A percentile compares a stretch with the other conserved stretches of the same genome.
phyloP scores from a whole-genome alignment of 208 protist genomes.

The Crithidia bombi region DNA sequence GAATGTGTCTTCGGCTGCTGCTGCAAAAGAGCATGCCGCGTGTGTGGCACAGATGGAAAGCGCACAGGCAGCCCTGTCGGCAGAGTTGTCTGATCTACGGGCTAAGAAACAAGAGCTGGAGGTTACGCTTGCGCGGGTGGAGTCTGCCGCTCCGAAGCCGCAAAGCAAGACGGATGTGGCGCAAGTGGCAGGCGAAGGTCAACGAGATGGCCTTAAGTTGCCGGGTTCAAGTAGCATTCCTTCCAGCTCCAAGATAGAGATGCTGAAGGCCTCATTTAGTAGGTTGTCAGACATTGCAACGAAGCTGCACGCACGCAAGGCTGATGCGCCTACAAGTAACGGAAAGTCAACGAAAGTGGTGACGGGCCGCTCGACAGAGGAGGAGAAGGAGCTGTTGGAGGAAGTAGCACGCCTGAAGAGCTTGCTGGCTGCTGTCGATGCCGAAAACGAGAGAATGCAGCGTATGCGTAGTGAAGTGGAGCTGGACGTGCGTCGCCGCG shows the following conservation, averaged over 20 bases:
- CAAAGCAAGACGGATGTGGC: not conserved
- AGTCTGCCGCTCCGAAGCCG: not conserved
- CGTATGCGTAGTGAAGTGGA: constrained; percentile 4
- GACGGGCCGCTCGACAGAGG: too few species aligned
- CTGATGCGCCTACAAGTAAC: not conserved
- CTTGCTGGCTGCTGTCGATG: not conserved
- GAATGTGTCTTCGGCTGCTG: too few species aligned
- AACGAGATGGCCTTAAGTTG: too few species aligned
- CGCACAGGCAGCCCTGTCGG: too few species aligned
- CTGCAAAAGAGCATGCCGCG: too few species aligned
- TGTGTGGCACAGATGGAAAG: constrained; percentile 13
- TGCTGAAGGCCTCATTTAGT: constrained; percentile 2
- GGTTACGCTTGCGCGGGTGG: not conserved
- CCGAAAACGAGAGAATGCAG: not conserved
- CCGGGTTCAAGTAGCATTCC: too few species aligned
- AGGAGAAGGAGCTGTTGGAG: not conserved
- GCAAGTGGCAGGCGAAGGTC: constrained; percentile 3
- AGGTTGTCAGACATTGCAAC: not conserved
- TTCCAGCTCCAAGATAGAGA: not conserved
- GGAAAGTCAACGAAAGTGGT: not conserved
- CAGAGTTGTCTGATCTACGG: not conserved
- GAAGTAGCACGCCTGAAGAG: constrained; percentile 3
- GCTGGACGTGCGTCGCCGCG: constrained; percentile 11
- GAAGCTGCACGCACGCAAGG: not conserved
- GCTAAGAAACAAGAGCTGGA: not conserved